Evolutionary conservation across 2,329 filamentous ascomycete genomes (phyloP).

Genomic region (Bipolaris oryzae): DNA sequence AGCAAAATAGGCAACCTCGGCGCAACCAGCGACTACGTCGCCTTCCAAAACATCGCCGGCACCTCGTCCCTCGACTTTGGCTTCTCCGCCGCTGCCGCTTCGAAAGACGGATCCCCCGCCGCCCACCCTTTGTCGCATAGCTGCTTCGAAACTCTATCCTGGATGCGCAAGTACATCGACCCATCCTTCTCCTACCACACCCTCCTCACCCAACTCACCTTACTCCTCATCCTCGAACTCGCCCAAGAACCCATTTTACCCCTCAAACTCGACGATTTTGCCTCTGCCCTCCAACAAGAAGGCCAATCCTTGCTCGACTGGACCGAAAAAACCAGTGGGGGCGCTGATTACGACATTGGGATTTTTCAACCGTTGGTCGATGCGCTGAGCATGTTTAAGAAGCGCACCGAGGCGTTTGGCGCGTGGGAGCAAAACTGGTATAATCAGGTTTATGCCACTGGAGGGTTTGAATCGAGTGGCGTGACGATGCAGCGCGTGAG

Average conservation of each 20-base stretch:
- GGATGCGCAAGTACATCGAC: conserved; percentile 81
- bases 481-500: conserved; percentile 71
- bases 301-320: conserved; percentile 71
- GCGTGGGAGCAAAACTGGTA: conserved; percentile 82
- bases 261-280: conserved; percentile 79
- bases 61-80: conserved; percentile 85
- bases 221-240: conserved; percentile 83
- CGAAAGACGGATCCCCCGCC: conserved; percentile 43
- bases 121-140: conserved; percentile 73
- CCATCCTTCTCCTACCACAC: conserved; percentile 82
- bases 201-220: conserved; percentile 77
- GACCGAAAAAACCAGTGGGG: conserved; percentile 57
- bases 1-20: conserved; percentile 70
- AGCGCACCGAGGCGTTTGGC: conserved; percentile 68
- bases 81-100: conserved; percentile 63
- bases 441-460: conserved; percentile 69
- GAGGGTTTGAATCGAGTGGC: conserved; percentile 75
- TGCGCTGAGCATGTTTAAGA: conserved; percentile 66
- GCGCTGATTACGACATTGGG: conserved; percentile 52
- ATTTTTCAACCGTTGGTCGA: conserved; percentile 64
- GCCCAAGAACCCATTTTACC: conserved; percentile 81
- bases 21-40: conserved; percentile 80
- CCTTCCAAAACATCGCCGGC: conserved; percentile 90
- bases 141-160: conserved; percentile 88
- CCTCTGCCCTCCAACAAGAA: conserved; percentile 67